phyloP scores from a whole-genome alignment of 2,329 filamentous ascomycete genomes.

The Phaeosphaeriaceae sp. region DNA sequence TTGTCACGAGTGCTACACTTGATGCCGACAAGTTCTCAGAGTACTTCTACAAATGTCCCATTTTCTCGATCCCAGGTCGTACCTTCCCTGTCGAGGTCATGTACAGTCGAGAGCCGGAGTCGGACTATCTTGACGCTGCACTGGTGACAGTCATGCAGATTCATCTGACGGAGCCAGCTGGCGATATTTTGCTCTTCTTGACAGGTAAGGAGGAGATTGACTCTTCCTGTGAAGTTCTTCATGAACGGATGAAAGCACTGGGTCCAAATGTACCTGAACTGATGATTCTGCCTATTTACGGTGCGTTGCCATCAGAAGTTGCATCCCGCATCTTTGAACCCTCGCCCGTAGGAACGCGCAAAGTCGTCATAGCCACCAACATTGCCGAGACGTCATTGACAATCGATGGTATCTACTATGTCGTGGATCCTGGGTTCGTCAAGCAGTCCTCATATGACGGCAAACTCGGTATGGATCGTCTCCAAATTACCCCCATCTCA shows the following conservation, averaged over 20 bases:
- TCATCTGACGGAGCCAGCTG: slow-evolving; percentile 87
- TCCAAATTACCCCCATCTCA: slow-evolving; percentile 94
- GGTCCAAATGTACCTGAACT: slow-evolving; percentile 91
- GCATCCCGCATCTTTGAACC: slow-evolving; percentile 95
- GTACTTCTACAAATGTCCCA: slow-evolving; percentile 95
- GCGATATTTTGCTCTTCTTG: slow-evolving; percentile 95
- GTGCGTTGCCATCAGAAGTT: slow-evolving; percentile 89
- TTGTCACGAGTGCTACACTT: slow-evolving; percentile 98
- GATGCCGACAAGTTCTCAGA: slow-evolving; percentile 97
- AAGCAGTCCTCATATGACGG: slow-evolving; percentile 98
- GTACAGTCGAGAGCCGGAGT: slow-evolving; percentile 93
- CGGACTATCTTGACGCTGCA: slow-evolving; percentile 92
- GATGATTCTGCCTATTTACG: slow-evolving; percentile 94
- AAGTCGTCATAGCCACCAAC: slow-evolving; percentile 97
- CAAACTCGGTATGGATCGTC: slow-evolving; percentile 95
- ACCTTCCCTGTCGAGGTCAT: slow-evolving; percentile 96
- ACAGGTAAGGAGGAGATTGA: slow-evolving; percentile 99
- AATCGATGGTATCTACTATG: slow-evolving; percentile 97
- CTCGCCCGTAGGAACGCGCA: slow-evolving; percentile 82
- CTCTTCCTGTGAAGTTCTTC: slow-evolving; percentile 89
- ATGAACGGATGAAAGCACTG: slow-evolving; percentile 94
- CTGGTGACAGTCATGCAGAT: slow-evolving; percentile 99
- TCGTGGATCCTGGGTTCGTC: slow-evolving; percentile 95
- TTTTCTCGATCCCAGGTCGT: slow-evolving; percentile 93
- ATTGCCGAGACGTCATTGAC: slow-evolving; percentile 98